Base-by-base conservation (phyloP, 177 flowering plant genomes). In the Tripterygium wilfordii region DNA sequence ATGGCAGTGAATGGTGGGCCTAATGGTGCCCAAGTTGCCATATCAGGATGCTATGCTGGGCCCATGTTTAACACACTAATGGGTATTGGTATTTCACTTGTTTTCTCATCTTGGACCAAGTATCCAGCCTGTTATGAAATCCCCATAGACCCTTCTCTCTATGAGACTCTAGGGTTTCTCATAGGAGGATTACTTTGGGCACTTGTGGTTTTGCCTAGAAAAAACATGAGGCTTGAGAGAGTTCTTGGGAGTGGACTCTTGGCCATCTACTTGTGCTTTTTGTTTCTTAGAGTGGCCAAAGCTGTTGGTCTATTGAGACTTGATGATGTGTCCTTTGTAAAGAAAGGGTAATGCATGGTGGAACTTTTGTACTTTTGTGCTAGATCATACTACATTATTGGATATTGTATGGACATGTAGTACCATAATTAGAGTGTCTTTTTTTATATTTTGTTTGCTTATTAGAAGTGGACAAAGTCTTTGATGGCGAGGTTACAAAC, bases 31-130 rank as follows among this genome's bases (percentile, higher is more conserved):
- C 77, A 77, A 37, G 53, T 71, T 2, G 83, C 79, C 1, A 20
- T 77, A 0, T 64, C 83, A 0, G 79, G 79, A 2, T 77, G 77
- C 51, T 74, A 74, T 28, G 83, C 83, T 0, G 83, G 83, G 0
- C 79, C 83, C 15, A 48, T 74, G 61, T 77, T 77, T 62, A 77
- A 77, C 48, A 69, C 70, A 1, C 3, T 77, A 61, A 36, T 74
- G 21, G 79, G 83, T 2, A 48, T 77, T 32, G 83, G 83, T 1
- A n/a, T 71, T 5, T 66, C 79, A 4, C 33, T 74, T 12, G 71
- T 74, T 20, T 52, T 67, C 32, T 61, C 72, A 18, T 31, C 82
- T 1, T 76, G 68, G 72, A 27, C 49, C 1, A 62, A 42, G 2
- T 68, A 68, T 46, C 84, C 84, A 3, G 8, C 51, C 1, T 5